Evolutionary conservation across 2,329 filamentous ascomycete genomes (phyloP).

Genomic region (Penicillium sp.): DNA sequence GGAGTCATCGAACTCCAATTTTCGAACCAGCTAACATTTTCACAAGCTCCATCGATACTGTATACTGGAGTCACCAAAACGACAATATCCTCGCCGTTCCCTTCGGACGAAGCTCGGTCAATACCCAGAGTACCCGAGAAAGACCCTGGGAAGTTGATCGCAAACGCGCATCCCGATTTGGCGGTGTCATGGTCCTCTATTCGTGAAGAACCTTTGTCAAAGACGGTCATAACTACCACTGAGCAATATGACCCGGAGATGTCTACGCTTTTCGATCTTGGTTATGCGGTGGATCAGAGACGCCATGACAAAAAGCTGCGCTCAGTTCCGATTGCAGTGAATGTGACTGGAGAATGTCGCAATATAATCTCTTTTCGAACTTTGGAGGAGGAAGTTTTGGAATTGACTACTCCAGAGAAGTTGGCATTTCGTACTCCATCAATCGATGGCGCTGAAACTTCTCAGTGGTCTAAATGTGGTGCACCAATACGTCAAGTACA

Average conservation of each 20-base stretch:
- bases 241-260: constrained; percentile 36
- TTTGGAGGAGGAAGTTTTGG: constrained; percentile 31
- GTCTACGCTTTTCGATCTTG: constrained; percentile 50
- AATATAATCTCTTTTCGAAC: constrained; percentile 49
- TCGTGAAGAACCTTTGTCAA: constrained; percentile 34
- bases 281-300: constrained; percentile 45
- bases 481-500: constrained; percentile 55
- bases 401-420: constrained; percentile 18
- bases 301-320: constrained; percentile 26
- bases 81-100: constrained; percentile 26
- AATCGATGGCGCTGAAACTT: constrained; percentile 43
- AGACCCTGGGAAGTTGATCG: constrained; percentile 25
- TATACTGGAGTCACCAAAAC: constrained; percentile 35
- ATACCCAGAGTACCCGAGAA: constrained; percentile 9
- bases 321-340: constrained; percentile 38
- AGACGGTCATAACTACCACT: constrained; percentile 29
- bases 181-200: constrained; percentile 34
- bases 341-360: constrained; percentile 46
- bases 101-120: constrained; percentile 9
- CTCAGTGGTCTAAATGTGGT: constrained; percentile 51
- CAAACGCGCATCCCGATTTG: constrained; percentile 37
- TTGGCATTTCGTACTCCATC: constrained; percentile 40
- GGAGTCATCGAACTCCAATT: background rate
- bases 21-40: constrained; percentile 1
- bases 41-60: constrained; percentile 25